Conservation (phyloP, 805 yeast species). For the Candida tibetensis region DNA sequence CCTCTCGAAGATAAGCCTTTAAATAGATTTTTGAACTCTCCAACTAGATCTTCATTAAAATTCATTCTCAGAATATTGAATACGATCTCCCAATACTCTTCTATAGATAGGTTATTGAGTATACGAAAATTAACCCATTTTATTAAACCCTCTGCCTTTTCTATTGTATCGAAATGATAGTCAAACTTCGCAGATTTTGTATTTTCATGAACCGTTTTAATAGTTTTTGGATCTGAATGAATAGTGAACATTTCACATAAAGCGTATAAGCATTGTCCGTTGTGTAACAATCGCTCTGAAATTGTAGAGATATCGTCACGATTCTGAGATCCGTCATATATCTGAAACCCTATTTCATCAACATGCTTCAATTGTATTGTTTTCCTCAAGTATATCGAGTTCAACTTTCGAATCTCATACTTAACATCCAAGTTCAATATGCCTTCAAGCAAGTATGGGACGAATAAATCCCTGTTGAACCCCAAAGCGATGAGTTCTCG, state of each 20-base stretch:
- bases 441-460: slow-evolving; percentile 28
- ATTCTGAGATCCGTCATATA: no score
- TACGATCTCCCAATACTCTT: slow-evolving; percentile 16
- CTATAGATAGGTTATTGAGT: slow-evolving; percentile 1
- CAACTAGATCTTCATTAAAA: slow-evolving; percentile 18
- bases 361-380: neutral
- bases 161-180: slow-evolving; percentile 29
- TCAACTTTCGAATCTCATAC: slow-evolving; percentile 40
- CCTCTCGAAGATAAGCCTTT: slow-evolving; percentile 5
- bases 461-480: slow-evolving; percentile 22
- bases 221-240: neutral
- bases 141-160: slow-evolving; percentile 37
- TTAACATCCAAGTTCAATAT: slow-evolving; percentile 32
- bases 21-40: slow-evolving; percentile 30
- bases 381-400: slow-evolving; percentile 34
- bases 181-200: slow-evolving; percentile 19
- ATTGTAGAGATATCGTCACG: no score
- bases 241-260: neutral
- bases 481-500: slow-evolving; percentile 23
- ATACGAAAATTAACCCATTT: slow-evolving; percentile 15
- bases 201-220: neutral
- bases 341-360: no score
- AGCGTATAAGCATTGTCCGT: neutral
- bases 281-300: neutral
- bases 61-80: slow-evolving; percentile 15